Base-by-base conservation (phyloP, 352 stramenopile genomes). In the Phytopythium delawarense region DNA sequence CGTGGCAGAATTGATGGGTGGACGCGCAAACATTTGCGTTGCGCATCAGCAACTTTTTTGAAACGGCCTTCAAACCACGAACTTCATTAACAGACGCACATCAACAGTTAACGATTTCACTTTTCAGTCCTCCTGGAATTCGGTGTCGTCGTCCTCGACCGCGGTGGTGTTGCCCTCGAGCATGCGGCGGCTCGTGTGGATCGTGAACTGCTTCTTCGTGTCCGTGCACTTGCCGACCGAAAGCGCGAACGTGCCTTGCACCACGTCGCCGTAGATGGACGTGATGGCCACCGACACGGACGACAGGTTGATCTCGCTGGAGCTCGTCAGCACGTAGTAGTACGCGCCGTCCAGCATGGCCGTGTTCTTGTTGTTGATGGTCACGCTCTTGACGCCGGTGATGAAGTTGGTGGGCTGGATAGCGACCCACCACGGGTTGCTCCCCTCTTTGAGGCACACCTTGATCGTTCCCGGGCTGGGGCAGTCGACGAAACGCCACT, bases 401-500 rank as follows among this genome's bases (percentile, higher is more conserved):
- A 74, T 11, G 7, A 56, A 64, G 63, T 81, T 81, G 11, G 64
- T 74, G 4, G 75, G 75, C 46, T 84, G 75, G 1, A 84, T 62
- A 13, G 68, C 74, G 28, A 67, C 51, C 75, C 73, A 84, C 34
- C 63, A 77, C 16, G 53, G 60, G 58, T 67, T 74, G 58, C 67
- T 78, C 15, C 73, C 73, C n/a, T 37, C 49, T 48, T 84, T 79
- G 16, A 73, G 59, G 53, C 74, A 84, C 34, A 76, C 66, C 42
- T 79, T 64, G 50, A 79, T 57, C 7, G 62, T 75, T 0, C 58
- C 70, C 40, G 58, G 53, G 25, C 54, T 65, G 5, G 70, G 70
- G 52, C 73, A 84, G 48, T 81, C 73, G 6, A 79, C 70, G 50
- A 79, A 82, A 34, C 75, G 37, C 76, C 76, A 85, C 8, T 46